Evolutionary conservation across 495 filamentous ascomycete genomes (phyloP).

Genomic region (Penicillium macrosclerotiorum): DNA sequence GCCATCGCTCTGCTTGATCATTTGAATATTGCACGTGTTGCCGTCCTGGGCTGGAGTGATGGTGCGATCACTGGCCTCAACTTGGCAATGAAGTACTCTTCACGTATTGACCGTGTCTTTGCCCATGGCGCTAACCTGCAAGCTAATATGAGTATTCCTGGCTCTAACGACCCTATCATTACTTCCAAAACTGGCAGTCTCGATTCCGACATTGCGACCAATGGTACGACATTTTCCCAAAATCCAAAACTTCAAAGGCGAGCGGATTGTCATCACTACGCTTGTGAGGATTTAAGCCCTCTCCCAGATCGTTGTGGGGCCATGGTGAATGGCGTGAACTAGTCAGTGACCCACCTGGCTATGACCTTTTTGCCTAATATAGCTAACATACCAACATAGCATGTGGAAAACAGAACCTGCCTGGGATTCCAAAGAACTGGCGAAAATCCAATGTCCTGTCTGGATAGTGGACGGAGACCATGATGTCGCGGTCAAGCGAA

Average conservation of each 20-base stretch:
- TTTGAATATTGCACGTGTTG: neutral
- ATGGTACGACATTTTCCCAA: neutral
- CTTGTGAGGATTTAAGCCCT: neutral
- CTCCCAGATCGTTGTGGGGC: neutral
- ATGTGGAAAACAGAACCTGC: neutral
- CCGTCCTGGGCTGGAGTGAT: neutral
- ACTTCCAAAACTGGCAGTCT: neutral
- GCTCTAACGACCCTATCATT: neutral
- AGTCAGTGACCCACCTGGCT: neutral
- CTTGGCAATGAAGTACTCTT: conserved; percentile 1
- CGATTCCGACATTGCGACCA: neutral
- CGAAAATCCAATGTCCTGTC: neutral
- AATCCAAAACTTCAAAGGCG: neutral
- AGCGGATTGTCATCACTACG: neutral
- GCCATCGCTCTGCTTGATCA: neutral
- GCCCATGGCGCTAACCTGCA: neutral
- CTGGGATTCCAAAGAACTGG: neutral
- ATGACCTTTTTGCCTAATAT: no score
- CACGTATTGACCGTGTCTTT: neutral
- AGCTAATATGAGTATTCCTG: neutral
- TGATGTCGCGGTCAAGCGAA: neutral
- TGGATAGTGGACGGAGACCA: conserved; percentile 1
- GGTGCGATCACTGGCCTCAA: neutral
- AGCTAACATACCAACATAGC: neutral
- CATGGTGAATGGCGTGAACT: neutral